These are phyloP conservation scores for Quercus berberidifolia DNA, from an alignment of 306 rosid genomes.

Conservation along the genomic window DNA sequence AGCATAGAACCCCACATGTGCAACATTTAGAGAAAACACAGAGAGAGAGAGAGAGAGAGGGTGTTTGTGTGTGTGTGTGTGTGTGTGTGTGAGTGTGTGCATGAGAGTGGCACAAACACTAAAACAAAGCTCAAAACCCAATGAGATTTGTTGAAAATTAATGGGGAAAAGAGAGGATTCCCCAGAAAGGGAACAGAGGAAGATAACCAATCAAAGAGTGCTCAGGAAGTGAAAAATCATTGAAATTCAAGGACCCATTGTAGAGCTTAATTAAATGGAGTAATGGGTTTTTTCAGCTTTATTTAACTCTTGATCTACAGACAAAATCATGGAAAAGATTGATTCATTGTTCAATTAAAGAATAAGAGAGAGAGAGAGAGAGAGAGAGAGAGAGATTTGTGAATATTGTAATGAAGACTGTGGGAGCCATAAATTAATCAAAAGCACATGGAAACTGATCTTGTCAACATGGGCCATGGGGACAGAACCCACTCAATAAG, in stretches of 20 bases:
- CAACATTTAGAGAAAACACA: conserved; percentile 28
- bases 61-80: background rate
- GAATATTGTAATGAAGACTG: conserved; percentile 22
- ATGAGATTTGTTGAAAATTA: conserved; percentile 51
- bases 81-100: background rate
- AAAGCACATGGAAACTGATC: conserved; percentile 68
- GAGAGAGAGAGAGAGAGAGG: background rate
- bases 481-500: conserved; percentile 18
- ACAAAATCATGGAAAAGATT: conserved; percentile 49
- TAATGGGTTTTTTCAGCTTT: conserved; percentile 17
- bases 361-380: conserved; percentile 6
- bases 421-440: conserved; percentile 55
- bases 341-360: conserved; percentile 20
- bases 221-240: conserved; percentile 10
- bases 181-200: conserved; percentile 37
- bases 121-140: conserved; percentile 76
- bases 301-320: conserved; percentile 50
- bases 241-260: conserved; percentile 14
- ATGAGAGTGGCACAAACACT: conserved; percentile 24
- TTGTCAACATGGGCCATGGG: conserved; percentile 40
- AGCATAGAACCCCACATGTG: conserved; percentile 71
- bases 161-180: conserved; percentile 49
- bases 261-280: conserved; percentile 17
- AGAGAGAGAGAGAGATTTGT: background rate
- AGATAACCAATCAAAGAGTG: conserved; percentile 41